Base-by-base conservation (phyloP, 306 rosid genomes). In the Malus domestica region DNA sequence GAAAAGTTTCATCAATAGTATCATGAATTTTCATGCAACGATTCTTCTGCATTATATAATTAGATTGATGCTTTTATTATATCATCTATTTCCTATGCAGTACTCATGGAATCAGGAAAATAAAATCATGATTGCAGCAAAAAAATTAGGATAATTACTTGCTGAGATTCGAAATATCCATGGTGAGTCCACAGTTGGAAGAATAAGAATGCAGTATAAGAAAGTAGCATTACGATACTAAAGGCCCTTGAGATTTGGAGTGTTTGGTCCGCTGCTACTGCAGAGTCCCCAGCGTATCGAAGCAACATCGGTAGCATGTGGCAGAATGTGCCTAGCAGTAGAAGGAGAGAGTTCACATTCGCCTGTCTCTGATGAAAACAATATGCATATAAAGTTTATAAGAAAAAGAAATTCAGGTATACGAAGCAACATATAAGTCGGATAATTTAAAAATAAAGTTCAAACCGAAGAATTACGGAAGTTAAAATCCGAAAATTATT, bases 121-220 rank as follows among this genome's bases (percentile, higher is more conserved):
- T 29, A 30, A 33, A 63, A 67, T 45, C 61, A 15, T 8, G 19
- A 29, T 33, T 33, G 33, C 33, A 71, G 4, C 27, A 19, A 29
- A 40, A 54, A 12, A 25, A 0, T 71, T 15, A 72, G 66, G 20
- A 54, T 11, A 16, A 79, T 35, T 89, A 93, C 96, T 71, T 81
- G 90, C 59, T 79, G 86, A 3, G 91, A 81, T 86, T 94, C 97
- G 72, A 92, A 94, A 55, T 88, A 65, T 60, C 81, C 72, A 63
- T 91, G 85, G 71, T 94, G 96, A 29, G 96, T 92, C 87, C 87
- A 89, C 13, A 94, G 72, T 65, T 94, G 98, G 77, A 94, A 92
- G 79, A 92, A 64, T 11, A 92, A 35, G 87, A 85, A 90, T 40
- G 81, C 88, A 44, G 73, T 42, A 74, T 92, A 94, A 3, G 96